Evolutionary conservation across 2,329 filamentous ascomycete species (phyloP).

Genomic region (Colletotrichum lini): DNA sequence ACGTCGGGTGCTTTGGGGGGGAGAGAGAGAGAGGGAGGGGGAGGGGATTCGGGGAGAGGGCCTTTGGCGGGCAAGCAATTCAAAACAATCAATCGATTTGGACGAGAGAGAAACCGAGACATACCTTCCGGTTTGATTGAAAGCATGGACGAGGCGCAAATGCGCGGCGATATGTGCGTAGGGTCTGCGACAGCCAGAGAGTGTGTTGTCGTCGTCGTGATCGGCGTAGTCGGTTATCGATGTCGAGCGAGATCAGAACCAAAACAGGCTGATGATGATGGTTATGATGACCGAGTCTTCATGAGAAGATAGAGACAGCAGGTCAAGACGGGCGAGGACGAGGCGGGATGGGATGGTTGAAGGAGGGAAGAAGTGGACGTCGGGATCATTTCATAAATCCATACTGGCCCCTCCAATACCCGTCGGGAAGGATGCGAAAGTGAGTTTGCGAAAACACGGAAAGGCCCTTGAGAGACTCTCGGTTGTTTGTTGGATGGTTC

Average conservation of each 20-base stretch:
- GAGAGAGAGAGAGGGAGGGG: too few species aligned
- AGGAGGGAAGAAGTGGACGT: slow-evolving; percentile 32
- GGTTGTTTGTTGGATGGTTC: slow-evolving; percentile 38
- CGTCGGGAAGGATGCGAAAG: slow-evolving; percentile 24
- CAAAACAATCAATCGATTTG: slow-evolving; percentile 18
- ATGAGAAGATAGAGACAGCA: slow-evolving; percentile 23
- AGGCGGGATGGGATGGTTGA: slow-evolving; percentile 1
- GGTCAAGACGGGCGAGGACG: not conserved
- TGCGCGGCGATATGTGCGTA: slow-evolving; percentile 2
- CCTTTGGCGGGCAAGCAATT: slow-evolving; percentile 9
- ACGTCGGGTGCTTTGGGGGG: too few species aligned
- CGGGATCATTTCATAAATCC: slow-evolving; percentile 41
- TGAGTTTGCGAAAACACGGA: slow-evolving; percentile 31
- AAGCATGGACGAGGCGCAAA: slow-evolving; percentile 19
- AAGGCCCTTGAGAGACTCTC: slow-evolving; percentile 34
- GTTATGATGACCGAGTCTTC: slow-evolving; percentile 14
- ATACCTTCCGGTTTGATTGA: slow-evolving; percentile 30
- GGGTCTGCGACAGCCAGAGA: not conserved
- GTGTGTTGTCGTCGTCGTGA: not conserved
- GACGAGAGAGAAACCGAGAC: not conserved
- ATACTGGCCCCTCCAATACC: slow-evolving; percentile 19
- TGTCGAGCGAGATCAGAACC: slow-evolving; percentile 11
- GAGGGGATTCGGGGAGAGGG: too few species aligned
- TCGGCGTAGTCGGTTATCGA: slow-evolving; percentile 12
- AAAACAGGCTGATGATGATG: slow-evolving; percentile 2